Evolutionary conservation across 1,284 basidiomycete genomes (phyloP), one percentile per base, ranked within the genome.

Genomic region (Tilletia setariae): DNA sequence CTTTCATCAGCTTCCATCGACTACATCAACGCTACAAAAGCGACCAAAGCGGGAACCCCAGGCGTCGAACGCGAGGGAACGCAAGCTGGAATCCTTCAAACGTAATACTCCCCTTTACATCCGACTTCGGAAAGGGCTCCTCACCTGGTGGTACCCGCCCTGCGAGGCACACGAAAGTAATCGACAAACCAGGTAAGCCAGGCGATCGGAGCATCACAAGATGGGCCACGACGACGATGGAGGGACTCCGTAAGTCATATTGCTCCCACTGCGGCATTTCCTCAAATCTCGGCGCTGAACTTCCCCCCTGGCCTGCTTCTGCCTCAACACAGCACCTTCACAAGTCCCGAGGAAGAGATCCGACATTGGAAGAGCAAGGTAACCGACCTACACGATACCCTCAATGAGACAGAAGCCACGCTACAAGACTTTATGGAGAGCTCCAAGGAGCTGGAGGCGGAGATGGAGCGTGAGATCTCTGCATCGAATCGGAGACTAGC

Each of bases 401-500:
- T 80, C 15, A 72, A 71, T 11, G 77, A 79, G 46, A 75, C 78
- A 30, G 73, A 80, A 53, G 73, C 70, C 11, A 74, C 71, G 21
- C 70, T 82, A 13, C 72, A 76, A 47, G 80, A 82, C 63, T 81
- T 79, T 51, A 74, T 76, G 77, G 77, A 81, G 49, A 69, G 68
- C 51, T 74, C 71, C 71, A 80, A 80, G 67, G 79, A 80, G 65
- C 74, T 82, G 65, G 80, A 82, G 66, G 68, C 66, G 9, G 80
- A 82, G 66, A 76, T 82, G 75, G 80, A 82, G 47, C 75, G 72
- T 66, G 80, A 82, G 32, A 69, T 81, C 65, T 56, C 70, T 51
- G 49, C 70, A 28, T 73, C 72, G 23, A 71, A 67, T 64, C 70
- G 71, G 66, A 73, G 72, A 56, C 72, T 72, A 25, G 68, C 71